A percentile compares a stretch with the other conserved stretches of the same genome.
phyloP scores from a whole-genome alignment of 2,329 filamentous ascomycete species.

The Thielaviopsis euricoi region DNA sequence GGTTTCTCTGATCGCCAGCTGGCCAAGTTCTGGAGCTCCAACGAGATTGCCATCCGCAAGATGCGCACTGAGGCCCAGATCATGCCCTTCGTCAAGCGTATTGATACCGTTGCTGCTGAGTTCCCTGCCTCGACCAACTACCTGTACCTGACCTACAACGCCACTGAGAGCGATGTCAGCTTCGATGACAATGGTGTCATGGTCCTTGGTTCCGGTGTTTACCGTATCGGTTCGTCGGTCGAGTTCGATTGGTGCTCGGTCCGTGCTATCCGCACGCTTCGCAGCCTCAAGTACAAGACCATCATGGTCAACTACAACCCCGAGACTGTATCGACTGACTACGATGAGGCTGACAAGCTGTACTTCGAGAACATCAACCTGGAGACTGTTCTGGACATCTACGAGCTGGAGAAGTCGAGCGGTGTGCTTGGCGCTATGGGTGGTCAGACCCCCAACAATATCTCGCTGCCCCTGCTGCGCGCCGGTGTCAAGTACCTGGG shows the following conservation, averaged over 20 bases:
- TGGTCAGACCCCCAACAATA: conserved; percentile 96
- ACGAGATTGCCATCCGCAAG: conserved; percentile 76
- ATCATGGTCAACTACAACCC: conserved; percentile 95
- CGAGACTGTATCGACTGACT: conserved; percentile 79
- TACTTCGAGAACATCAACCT: conserved; percentile 95
- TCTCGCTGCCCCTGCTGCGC: conserved; percentile 74
- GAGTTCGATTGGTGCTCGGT: conserved; percentile 99
- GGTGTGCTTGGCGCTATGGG: conserved; percentile 93
- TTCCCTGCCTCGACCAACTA: conserved; percentile 94
- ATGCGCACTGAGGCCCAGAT: conserved; percentile 75
- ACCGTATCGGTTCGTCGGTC: conserved; percentile 92
- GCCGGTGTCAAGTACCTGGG: conserved; percentile 84
- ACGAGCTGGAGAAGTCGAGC: conserved; percentile 65
- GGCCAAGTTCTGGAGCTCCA: conserved; percentile 86
- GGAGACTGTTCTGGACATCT: conserved; percentile 85
- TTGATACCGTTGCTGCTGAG: conserved; percentile 94
- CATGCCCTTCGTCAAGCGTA: conserved; percentile 86
- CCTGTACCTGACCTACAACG: conserved; percentile 91
- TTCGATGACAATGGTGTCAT: conserved; percentile 89
- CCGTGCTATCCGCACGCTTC: conserved; percentile 76
- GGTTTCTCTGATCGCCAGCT: conserved; percentile 91
- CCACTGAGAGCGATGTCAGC: conserved; percentile 61
- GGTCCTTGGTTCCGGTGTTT: conserved; percentile 91
- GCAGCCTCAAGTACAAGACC: conserved; percentile 74
- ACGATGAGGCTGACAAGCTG: conserved; percentile 81